Base-by-base conservation (phyloP, 1,139 yeast species). In the Williopsis jadinii region DNA sequence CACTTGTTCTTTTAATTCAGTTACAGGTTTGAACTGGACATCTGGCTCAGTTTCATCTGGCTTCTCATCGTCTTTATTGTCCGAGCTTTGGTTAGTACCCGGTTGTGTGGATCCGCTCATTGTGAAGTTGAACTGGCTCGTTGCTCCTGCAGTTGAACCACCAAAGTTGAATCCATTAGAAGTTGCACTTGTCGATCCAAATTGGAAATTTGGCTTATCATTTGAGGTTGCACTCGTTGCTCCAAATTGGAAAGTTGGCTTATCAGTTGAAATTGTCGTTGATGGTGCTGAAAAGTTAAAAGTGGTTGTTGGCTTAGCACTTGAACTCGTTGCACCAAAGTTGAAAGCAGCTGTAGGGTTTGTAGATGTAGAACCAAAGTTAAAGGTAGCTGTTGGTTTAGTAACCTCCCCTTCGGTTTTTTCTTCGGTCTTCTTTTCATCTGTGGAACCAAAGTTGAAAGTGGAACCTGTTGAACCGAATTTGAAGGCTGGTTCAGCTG, bases 1-100 rank as follows among this genome's bases (percentile, higher is more conserved):
- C 11, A 74, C 65, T 44, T 71, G 68, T 26, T 75, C 69, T 9
- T 68, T 62, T 40, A 77, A 60, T 39, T 68, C 64, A 5, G 78
- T 75, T 32, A 65, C 63, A 51, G 75, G 76, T 42, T 70, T 64
- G 13, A 71, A 67, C 14, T 66, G 61, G 5, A 63, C 77, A 19
- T 68, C 65, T 9, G 66, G 63, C 44, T 66, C 73, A 42, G 63
- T 68, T 38, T 66, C 73, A 1, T 51, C 64, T 11, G 41, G 35
- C 8, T 46, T 48, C 32, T 44, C 45, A 30, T 50, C 42, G 31
- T 47, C 48, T 30, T 11, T 28, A 32, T 13, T 19, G 9, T 13
- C 15, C 19, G 15, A 6, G 28, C 11, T n/a, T 24, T 29, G 10
- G 30, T 12, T 24, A 12, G 34, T 11, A 5, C 12, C 31, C 14